Conservation (phyloP, 2,329 filamentous ascomycete genomes). For the Phialophora macrospora region DNA sequence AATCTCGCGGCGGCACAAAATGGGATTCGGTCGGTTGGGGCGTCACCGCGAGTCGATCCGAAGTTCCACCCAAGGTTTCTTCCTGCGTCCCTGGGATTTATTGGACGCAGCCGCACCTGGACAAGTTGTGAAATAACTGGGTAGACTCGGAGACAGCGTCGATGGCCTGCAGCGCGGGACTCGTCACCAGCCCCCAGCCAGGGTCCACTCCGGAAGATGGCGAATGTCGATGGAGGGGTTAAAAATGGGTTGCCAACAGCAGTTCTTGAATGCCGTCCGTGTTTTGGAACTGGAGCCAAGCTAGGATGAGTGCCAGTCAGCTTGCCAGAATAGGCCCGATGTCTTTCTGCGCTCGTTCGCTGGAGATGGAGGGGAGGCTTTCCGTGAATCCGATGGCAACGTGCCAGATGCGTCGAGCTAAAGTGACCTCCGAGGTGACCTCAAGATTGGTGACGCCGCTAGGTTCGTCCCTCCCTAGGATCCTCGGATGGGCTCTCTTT, state of each 20-base stretch:
- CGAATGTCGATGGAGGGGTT: conserved; percentile 30
- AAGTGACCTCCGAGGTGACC: conserved; percentile 28
- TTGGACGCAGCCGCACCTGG: conserved; percentile 8
- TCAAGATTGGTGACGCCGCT: conserved; percentile 30
- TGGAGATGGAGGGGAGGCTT: conserved; percentile 11
- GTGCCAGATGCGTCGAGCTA: conserved; percentile 26
- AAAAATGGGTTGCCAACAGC: neutral
- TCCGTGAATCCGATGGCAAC: conserved; percentile 18
- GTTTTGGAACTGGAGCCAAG: conserved; percentile 19
- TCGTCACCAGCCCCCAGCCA: conserved; percentile 24
- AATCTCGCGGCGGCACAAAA: neutral
- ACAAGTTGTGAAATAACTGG: neutral
- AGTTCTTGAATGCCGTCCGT: conserved; percentile 2
- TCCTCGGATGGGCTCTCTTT: conserved; percentile 11
- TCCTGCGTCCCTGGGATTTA: conserved; percentile 3
- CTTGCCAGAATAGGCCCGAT: conserved; percentile 14
- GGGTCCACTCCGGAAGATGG: conserved; percentile 33
- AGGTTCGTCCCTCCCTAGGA: conserved; percentile 34
- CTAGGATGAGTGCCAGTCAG: conserved; percentile 28
- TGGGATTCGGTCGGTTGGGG: conserved; percentile 13
- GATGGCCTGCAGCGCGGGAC: conserved; percentile 17
- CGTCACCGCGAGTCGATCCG: conserved; percentile 24
- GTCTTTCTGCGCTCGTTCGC: conserved; percentile 7
- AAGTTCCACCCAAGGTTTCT: conserved; percentile 18
- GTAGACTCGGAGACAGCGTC: conserved; percentile 14